Base-by-base conservation (phyloP, 2,329 filamentous ascomycete species). In the Mycosphaerella arachidis region DNA sequence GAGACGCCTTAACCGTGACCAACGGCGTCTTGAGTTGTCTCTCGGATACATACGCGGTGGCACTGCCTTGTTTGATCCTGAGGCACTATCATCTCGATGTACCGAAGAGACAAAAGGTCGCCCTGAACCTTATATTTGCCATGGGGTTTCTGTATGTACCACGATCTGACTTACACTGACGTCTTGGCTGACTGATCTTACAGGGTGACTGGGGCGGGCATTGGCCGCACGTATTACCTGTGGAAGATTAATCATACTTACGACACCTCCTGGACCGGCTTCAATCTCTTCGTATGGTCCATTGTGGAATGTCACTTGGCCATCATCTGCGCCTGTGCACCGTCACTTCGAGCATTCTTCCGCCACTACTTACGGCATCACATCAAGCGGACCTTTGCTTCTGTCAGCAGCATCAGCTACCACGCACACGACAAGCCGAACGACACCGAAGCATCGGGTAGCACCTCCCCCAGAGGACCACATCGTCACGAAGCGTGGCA, bases 241-340 rank as follows among this genome's bases (percentile, higher is more conserved):
- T 67, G 62, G 57, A 56, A 57, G 31, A 57, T 67, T 27, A 64
- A 61, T 45, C 58, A 59, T 10, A 60, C 57, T 6, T 55, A 56
- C 55, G 69, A 71, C 52, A 63, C 62, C 3, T 63, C 56, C 16
- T 71, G 68, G 69, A 58, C 54, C 0, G 68, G 68, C 30, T 71
- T 68, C 55, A 53, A 65, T 31, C 62, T 70, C 48, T 68, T 68
- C 62, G 62, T 65, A 45, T 72, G 68, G 68, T 66, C 65, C 4
- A 37, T 68, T 12, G 57, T 71, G 31, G 70, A 73, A 57, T 63
- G 63, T 18, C 69, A 72, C 24, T 61, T 72, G 1, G 70, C 66
- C 29, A 68, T 73, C 40, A 70, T 73, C 56, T 72, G 69, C 55
- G 68, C 71, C 2, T 70, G 69, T 52, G 66, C 68, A 8, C 71